Evolutionary conservation across 2,329 filamentous ascomycete genomes (phyloP).

Genomic region (Aspergillus tamarii): DNA sequence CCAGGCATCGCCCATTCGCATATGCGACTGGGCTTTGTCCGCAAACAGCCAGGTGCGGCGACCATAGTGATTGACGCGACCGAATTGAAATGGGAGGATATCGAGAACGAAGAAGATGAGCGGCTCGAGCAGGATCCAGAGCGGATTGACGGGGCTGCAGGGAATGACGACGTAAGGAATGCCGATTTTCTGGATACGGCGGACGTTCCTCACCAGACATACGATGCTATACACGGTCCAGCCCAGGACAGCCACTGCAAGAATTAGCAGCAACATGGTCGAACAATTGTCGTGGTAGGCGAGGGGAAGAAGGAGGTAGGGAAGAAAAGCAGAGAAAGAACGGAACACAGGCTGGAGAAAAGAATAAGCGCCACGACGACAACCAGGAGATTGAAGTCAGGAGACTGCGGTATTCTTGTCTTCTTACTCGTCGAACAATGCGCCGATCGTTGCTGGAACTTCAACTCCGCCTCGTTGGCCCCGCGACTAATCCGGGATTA

Average conservation of each 20-base stretch:
- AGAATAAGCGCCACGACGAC: neutral
- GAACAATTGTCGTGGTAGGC: neutral
- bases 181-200: neutral
- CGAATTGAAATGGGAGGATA: neutral
- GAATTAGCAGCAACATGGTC: neutral
- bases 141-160: neutral
- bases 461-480: no score
- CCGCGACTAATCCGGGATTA: no score
- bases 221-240: neutral
- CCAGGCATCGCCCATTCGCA: neutral
- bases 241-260: neutral
- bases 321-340: neutral
- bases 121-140: neutral
- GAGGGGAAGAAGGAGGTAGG: no score
- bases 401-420: no score
- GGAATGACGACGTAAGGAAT: neutral
- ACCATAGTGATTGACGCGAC: neutral
- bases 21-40: neutral
- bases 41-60: neutral
- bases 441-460: no score
- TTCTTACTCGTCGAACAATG: no score
- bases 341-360: neutral
- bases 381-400: neutral
- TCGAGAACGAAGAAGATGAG: neutral
- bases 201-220: neutral